Evolutionary conservation across 768 basidiomycete species (phyloP), one percentile per base, ranked within the genome.

Genomic region (Lactifluus subvellereus): DNA sequence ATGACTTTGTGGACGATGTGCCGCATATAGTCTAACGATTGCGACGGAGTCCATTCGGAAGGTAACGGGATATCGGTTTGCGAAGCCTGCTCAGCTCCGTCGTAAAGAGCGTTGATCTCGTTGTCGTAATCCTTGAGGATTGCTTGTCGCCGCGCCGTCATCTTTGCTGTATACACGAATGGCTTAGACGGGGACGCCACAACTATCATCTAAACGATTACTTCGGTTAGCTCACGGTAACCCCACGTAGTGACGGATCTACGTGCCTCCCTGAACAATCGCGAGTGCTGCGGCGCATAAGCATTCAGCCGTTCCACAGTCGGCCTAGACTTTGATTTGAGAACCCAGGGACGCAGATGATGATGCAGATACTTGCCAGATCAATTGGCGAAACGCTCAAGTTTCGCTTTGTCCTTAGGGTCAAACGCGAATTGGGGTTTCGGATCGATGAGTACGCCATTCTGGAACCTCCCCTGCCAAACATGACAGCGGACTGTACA

Each of bases 251-350:
- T 10, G 20, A 16, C n/a, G 5, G 16, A 55, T 9, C 48, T 57
- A 61, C 68, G 45, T 11, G 76, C 77, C 74, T 80, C 78, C 61
- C 79, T 80, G 71, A 80, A 80, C 4, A 82, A 67, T 20, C 78
- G 68, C 0, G 78, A 79, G 64, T 81, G 79, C 37, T 73, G 69
- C 8, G 81, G 80, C 0, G 79, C 78, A 55, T 69, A 74, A 20
- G 64, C 64, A 59, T 81, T 82, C 56, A 76, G 70, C 50, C 73
- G 64, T 58, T 80, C 74, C 4, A 80, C 71, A 7, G 73, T 78
- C 0, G 77, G 71, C 78, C 78, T 80, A 37, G 14, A n/a, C 47
- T 33, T 54, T 27, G 30, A 45, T 22, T 22, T 16, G 33, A 53
- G 45, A 53, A 38, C 18, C 10, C 20, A 58, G 45, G 4, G 2